Evolutionary conservation across 345 rosid genomes (phyloP).

Genomic region (Streptanthus diversifolius): DNA sequence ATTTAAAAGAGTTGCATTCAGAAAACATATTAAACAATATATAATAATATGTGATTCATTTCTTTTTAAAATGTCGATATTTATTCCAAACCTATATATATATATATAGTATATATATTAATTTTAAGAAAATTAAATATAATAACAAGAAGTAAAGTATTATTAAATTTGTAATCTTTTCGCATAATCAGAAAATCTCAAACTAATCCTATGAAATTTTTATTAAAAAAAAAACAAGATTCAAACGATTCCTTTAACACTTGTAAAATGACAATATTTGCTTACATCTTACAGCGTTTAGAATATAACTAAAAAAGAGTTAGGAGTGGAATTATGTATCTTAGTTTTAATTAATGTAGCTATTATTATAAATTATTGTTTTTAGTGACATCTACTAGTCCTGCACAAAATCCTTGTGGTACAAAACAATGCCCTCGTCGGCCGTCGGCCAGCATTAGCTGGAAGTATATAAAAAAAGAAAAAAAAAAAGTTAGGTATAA

Average conservation of each 20-base stretch:
- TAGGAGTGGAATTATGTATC: background rate
- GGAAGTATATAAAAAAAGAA: background rate
- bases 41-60: too few species aligned
- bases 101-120: background rate
- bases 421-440: conserved; percentile 17
- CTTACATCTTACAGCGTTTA: background rate
- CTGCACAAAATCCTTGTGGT: conserved; percentile 20
- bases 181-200: background rate
- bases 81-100: too few species aligned
- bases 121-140: background rate
- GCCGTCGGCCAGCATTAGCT: conserved; percentile 12
- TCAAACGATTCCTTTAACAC: background rate
- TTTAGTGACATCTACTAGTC: conserved; percentile 25
- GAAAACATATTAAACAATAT: too few species aligned
- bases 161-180: background rate
- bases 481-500: background rate
- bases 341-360: background rate
- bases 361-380: background rate
- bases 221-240: background rate
- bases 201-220: background rate
- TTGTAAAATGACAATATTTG: background rate
- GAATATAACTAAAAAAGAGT: background rate
- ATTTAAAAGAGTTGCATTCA: too few species aligned
- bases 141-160: too few species aligned
- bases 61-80: too few species aligned